Percentiles rank a stretch among this genome's conserved stretches.
phyloP scores from a whole-genome alignment of 2,329 filamentous ascomycete genomes.

The Colletotrichum sp. region DNA sequence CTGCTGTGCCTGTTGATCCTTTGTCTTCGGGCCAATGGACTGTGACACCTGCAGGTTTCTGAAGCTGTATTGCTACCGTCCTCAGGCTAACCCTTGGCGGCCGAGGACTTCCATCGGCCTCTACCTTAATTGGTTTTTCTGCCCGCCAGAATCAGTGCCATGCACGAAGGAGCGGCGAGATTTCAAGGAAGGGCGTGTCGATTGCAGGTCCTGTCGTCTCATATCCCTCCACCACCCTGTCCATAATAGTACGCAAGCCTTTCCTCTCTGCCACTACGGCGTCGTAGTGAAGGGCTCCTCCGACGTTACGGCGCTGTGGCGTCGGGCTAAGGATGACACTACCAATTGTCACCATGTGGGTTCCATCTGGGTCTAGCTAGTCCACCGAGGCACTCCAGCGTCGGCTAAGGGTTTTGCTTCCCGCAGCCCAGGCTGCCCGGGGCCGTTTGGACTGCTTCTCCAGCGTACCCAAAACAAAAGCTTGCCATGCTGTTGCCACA shows the following conservation, averaged over 20 bases:
- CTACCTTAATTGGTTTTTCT: background rate
- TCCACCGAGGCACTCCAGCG: background rate
- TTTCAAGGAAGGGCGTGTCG: background rate
- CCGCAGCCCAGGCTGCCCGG: background rate
- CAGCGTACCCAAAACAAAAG: background rate
- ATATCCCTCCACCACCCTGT: background rate
- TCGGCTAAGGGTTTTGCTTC: background rate
- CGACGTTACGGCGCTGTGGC: background rate
- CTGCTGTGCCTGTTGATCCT: conserved; percentile 5
- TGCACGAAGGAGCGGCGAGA: background rate
- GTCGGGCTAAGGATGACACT: background rate
- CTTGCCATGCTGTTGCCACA: background rate
- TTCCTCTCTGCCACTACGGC: background rate
- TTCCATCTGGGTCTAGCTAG: background rate
- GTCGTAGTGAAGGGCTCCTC: background rate
- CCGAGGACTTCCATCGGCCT: background rate
- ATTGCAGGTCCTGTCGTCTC: background rate
- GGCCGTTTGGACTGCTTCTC: background rate
- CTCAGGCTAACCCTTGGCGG: background rate
- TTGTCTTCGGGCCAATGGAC: background rate
- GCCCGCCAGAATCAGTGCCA: background rate
- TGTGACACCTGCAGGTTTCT: background rate
- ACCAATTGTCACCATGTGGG: background rate
- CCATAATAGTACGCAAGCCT: background rate
- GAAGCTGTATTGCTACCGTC: background rate